A percentile compares a stretch with the other conserved stretches of the same genome.
phyloP scores from a whole-genome alignment of 768 basidiomycete species.

The Lactarius tabidus region DNA sequence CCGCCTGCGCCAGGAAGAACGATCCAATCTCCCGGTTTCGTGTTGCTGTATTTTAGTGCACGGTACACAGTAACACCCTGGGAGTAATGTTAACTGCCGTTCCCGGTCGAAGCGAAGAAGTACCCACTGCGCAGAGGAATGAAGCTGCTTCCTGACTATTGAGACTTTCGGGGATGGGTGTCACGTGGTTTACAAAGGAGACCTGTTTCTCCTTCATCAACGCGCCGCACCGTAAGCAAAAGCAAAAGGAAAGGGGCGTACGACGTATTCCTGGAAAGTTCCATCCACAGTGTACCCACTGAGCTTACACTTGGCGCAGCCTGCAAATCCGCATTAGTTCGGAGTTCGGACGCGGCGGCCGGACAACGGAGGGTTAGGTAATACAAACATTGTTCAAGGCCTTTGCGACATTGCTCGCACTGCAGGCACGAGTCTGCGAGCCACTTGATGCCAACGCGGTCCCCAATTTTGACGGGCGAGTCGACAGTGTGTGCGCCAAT shows the following conservation, averaged over 20 bases:
- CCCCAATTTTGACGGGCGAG: slow-evolving; percentile 66
- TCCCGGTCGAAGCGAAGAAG: background rate
- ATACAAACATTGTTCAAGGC: slow-evolving; percentile 66
- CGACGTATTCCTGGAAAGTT: slow-evolving; percentile 68
- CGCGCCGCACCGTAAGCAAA: background rate
- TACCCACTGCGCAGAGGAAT: slow-evolving; percentile 69
- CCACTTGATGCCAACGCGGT: slow-evolving; percentile 84
- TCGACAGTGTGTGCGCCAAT: slow-evolving; percentile 60
- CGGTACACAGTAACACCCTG: slow-evolving; percentile 84
- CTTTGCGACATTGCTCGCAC: slow-evolving; percentile 73
- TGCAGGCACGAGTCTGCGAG: slow-evolving; percentile 67
- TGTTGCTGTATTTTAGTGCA: slow-evolving; percentile 69
- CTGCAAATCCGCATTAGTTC: slow-evolving; percentile 31
- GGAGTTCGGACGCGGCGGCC: background rate
- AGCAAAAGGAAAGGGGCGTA: background rate
- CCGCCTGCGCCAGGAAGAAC: slow-evolving; percentile 77
- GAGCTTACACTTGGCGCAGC: slow-evolving; percentile 54
- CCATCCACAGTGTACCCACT: slow-evolving; percentile 77
- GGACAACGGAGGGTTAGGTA: background rate
- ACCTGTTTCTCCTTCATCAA: slow-evolving; percentile 34
- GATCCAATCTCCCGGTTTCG: slow-evolving; percentile 68
- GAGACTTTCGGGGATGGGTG: slow-evolving; percentile 70
- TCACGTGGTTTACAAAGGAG: slow-evolving; percentile 70
- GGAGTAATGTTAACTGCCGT: background rate
- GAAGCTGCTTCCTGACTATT: slow-evolving; percentile 66